Conservation (phyloP, 2,329 filamentous ascomycete species). For the Fusarium agapanthi region DNA sequence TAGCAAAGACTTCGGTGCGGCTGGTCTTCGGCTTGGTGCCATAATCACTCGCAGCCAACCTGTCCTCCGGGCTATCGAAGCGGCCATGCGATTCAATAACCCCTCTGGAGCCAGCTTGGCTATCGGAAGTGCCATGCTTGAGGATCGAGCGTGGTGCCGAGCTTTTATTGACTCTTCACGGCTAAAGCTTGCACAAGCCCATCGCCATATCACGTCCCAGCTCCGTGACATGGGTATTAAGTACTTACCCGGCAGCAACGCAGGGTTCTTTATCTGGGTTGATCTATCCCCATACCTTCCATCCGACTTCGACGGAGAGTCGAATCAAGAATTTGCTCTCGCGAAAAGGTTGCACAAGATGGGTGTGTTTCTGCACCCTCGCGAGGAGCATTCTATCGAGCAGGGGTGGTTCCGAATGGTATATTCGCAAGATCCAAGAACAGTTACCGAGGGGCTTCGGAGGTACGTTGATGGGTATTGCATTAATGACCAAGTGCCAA, state of each 20-base stretch:
- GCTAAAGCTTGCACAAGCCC: slow-evolving; percentile 50
- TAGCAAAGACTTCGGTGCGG: slow-evolving; percentile 61
- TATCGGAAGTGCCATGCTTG: slow-evolving; percentile 55
- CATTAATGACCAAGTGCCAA: neutral
- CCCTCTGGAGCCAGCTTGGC: slow-evolving; percentile 55
- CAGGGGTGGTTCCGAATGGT: slow-evolving; percentile 65
- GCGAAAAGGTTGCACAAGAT: slow-evolving; percentile 53
- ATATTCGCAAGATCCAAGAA: slow-evolving; percentile 53
- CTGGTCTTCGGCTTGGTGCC: slow-evolving; percentile 60
- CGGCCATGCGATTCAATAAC: slow-evolving; percentile 57
- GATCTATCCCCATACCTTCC: slow-evolving; percentile 58
- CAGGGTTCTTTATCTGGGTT: slow-evolving; percentile 66
- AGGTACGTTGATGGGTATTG: slow-evolving; percentile 39
- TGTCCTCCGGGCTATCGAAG: slow-evolving; percentile 48
- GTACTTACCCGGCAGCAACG: slow-evolving; percentile 58
- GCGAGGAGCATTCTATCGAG: slow-evolving; percentile 55
- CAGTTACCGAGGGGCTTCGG: slow-evolving; percentile 49
- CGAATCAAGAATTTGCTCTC: slow-evolving; percentile 54
- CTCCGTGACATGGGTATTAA: slow-evolving; percentile 53
- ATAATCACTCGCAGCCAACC: slow-evolving; percentile 52
- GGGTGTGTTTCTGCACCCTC: slow-evolving; percentile 61
- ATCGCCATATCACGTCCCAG: slow-evolving; percentile 49
- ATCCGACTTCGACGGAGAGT: slow-evolving; percentile 37
- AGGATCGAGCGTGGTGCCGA: slow-evolving; percentile 55
- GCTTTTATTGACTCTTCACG: slow-evolving; percentile 54